Evolutionary conservation across 192 early-diverging fungal species (phyloP), one percentile per base, ranked within the genome.

Genomic region (Backusella circina): DNA sequence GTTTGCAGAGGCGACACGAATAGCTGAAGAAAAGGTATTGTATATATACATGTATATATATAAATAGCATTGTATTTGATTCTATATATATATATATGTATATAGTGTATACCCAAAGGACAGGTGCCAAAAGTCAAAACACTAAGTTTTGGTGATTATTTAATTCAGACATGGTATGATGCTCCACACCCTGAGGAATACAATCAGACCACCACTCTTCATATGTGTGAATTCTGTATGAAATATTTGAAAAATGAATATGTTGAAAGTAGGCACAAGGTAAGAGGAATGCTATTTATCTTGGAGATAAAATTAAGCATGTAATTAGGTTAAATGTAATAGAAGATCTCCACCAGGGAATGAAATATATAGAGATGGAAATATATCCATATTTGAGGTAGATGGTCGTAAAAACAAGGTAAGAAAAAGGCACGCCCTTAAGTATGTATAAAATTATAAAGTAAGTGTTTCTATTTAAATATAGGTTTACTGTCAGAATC

Each of bases 121-220:
- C 44, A 69, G 4, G 26, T 38, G 10, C 67, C 67, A 41, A 69
- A 86, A 61, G 88, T 97, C 75, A 89, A 90, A 67, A 81, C 85
- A 54, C 95, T 99, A 54, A 85, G 86, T 5, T 90, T 99, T 66
- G 97, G 97, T 7, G 83, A 80, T 36, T 95, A 87, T 79, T 84
- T 91, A 65, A 97, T 99, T 61, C 87, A 95, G 77, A 93, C 95
- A 6, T 99, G 98, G 98, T 98, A 96, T 79, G 81, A 90, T 10
- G 93, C 98, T 31, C 97, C 98, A 9, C 98, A 96, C 76, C 97
- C 97, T 4, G 95, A 97, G 77, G 98, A 99, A 83, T 99, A 98
- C 84, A 95, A 91, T 77, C 85, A 86, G 5, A 87, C 91, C 50
- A 82, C 88, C 28, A 85, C 85, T 10, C 78, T 99, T 39, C 96